Evolutionary conservation across 306 rosid genomes (phyloP).

Genomic region (Carpinus viminea): DNA sequence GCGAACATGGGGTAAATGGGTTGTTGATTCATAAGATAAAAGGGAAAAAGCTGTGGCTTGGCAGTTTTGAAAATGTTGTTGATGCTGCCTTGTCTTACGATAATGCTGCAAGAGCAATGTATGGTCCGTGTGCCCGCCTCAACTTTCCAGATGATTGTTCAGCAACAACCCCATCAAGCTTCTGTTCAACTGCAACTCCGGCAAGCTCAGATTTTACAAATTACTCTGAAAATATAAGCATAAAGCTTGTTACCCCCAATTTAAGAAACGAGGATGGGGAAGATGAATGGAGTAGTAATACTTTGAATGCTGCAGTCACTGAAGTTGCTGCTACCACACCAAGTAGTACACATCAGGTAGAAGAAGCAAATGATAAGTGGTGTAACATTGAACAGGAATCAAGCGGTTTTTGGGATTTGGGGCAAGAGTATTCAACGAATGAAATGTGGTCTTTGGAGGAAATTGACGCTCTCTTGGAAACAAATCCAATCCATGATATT

Average conservation of each 20-base stretch:
- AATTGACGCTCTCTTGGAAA: constrained; percentile 42
- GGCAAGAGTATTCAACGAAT: constrained; percentile 40
- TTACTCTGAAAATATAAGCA: constrained; percentile 58
- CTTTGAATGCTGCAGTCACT: neutral
- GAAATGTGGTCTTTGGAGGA: constrained; percentile 72
- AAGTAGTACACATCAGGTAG: constrained; percentile 17
- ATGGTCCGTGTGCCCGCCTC: constrained; percentile 72
- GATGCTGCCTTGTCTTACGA: constrained; percentile 86
- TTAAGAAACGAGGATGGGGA: constrained; percentile 26
- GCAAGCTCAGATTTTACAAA: constrained; percentile 50
- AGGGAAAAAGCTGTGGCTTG: constrained; percentile 81
- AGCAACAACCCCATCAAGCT: constrained; percentile 35
- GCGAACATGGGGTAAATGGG: constrained; percentile 99
- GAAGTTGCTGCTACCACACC: neutral
- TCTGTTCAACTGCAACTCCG: constrained; percentile 40
- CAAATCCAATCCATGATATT: constrained; percentile 23
- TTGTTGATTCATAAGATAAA: constrained; percentile 84
- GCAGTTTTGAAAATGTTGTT: constrained; percentile 63
- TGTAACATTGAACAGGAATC: neutral
- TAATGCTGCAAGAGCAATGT: constrained; percentile 91
- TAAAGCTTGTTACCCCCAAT: neutral
- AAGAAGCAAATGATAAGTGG: constrained; percentile 41
- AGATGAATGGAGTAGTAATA: constrained; percentile 19
- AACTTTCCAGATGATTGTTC: constrained; percentile 58
- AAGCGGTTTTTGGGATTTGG: constrained; percentile 1